Evolutionary conservation across 345 rosid species (phyloP), one percentile per base, ranked within the genome.

Genomic region (Citrus unshiu): DNA sequence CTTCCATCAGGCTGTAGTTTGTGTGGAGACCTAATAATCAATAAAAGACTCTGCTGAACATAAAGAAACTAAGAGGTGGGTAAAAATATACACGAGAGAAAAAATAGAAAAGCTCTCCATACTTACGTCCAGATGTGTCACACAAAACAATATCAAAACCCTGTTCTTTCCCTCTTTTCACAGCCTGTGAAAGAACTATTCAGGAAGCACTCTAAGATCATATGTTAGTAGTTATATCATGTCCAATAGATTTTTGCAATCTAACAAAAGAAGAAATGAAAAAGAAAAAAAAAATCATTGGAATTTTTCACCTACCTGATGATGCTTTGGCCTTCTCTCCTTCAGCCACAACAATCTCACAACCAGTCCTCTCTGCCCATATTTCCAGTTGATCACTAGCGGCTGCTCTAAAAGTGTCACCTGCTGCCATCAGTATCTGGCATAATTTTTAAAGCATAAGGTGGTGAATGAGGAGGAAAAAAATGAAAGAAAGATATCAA

Each of bases 351-450:
- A 91, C 97, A 81, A 94, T 96, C 83, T 92, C 97, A 79, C 98
- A 94, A 56, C 90, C 97, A 24, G 97, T 89, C 85, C 97, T 91
- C 89, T 92, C 95, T 19, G 97, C 98, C 99, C 97, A 93, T 76
- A 96, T 93, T 87, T 95, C 98, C 65, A 96, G 88, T 85, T 93
- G 97, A 83, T 96, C 98, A 81, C 93, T 94, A 69, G 97, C 93
- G 80, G 99, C 99, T 80, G 99, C 98, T 83, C 99, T 91, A 84
- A 92, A 96, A 61, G 99, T 96, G 85, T 96, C 99, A 25, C 99
- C 99, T 77, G 99, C 99, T 40, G 98, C 99, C 90, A 93, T 84
- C 81, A 96, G 84, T 84, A 94, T 86, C 99, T 93, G 86, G 75
- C 68, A 86, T 78, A 82, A 72, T 78, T 80, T 64, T 81, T 84